Evolutionary conservation across 192 early-diverging fungal species (phyloP).

Genomic region (Coemansia sp.): DNA sequence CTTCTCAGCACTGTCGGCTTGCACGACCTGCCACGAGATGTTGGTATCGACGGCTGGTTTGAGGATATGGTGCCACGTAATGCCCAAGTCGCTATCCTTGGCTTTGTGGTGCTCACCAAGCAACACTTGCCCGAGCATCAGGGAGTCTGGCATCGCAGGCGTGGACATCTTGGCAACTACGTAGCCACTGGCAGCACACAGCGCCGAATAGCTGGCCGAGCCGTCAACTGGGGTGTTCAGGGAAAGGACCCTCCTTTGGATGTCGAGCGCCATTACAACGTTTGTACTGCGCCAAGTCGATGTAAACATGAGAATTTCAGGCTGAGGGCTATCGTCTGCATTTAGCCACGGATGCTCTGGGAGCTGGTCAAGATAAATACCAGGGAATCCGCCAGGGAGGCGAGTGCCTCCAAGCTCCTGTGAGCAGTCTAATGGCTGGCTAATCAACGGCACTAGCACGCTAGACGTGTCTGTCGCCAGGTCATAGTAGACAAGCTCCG

Average conservation of each 20-base stretch:
- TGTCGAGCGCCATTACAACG: conserved; percentile 48
- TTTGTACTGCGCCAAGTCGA: conserved; percentile 47
- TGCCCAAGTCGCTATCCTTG: neutral
- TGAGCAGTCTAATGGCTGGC: conserved; percentile 7
- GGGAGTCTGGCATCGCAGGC: conserved; percentile 53
- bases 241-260: conserved; percentile 48
- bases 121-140: conserved; percentile 35
- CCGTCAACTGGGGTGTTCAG: conserved; percentile 53
- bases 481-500: conserved; percentile 46
- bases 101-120: neutral
- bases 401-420: conserved; percentile 17
- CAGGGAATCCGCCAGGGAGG: conserved; percentile 60
- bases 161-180: conserved; percentile 55
- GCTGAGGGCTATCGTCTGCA: neutral
- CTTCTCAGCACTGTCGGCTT: neutral
- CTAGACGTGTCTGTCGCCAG: conserved; percentile 13
- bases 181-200: conserved; percentile 50
- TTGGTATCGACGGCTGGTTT: neutral
- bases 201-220: conserved; percentile 45
- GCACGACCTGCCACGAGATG: conserved; percentile 19
- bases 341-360: conserved; percentile 33
- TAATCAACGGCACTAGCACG: conserved; percentile 29
- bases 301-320: conserved; percentile 28
- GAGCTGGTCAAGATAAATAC: conserved; percentile 66
- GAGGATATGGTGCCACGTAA: conserved; percentile 17